Percentiles rank a stretch among this genome's conserved stretches.
Conservation (phyloP, 2,329 filamentous ascomycete species). For the Colletotrichum gloeosporioides region DNA sequence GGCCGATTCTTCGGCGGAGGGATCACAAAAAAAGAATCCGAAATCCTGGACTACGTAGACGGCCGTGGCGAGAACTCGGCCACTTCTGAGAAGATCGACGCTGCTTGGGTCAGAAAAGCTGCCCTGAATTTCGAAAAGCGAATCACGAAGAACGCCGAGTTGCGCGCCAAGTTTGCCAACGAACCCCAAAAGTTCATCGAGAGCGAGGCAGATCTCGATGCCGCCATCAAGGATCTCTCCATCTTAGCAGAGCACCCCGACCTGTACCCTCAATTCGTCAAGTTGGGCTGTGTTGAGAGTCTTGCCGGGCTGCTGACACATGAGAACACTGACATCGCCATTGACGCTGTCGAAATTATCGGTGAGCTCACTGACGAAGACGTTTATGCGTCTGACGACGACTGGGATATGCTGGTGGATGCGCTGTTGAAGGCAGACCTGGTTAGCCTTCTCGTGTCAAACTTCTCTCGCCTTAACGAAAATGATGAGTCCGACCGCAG, state of each 20-base stretch:
- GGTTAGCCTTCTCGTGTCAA: conserved; percentile 75
- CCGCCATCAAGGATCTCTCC: conserved; percentile 84
- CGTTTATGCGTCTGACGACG: conserved; percentile 77
- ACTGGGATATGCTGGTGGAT: conserved; percentile 81
- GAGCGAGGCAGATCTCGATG: conserved; percentile 87
- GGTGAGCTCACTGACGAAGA: conserved; percentile 94
- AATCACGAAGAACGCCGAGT: conserved; percentile 88
- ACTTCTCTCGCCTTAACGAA: conserved; percentile 83
- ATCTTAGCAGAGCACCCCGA: conserved; percentile 87
- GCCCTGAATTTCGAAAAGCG: conserved; percentile 87
- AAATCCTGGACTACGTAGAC: conserved; percentile 89
- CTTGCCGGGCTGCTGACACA: conserved; percentile 86
- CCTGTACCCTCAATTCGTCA: conserved; percentile 81
- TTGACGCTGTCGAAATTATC: conserved; percentile 87
- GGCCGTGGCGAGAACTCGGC: conserved; percentile 39
- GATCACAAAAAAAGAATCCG: conserved; percentile 78
- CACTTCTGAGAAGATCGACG: conserved; percentile 78
- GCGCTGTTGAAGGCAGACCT: conserved; percentile 73
- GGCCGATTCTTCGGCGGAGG: conserved; percentile 96
- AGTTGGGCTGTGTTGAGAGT: conserved; percentile 73
- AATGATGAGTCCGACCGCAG: conserved; percentile 72
- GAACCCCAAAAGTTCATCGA: conserved; percentile 85
- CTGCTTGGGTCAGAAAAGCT: conserved; percentile 80
- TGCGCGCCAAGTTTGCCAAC: conserved; percentile 83
- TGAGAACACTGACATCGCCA: conserved; percentile 96